Percentiles rank a stretch among this genome's conserved stretches.
Conservation (phyloP, 202 grass and related monocot species). For the Saccharum hybrid region DNA sequence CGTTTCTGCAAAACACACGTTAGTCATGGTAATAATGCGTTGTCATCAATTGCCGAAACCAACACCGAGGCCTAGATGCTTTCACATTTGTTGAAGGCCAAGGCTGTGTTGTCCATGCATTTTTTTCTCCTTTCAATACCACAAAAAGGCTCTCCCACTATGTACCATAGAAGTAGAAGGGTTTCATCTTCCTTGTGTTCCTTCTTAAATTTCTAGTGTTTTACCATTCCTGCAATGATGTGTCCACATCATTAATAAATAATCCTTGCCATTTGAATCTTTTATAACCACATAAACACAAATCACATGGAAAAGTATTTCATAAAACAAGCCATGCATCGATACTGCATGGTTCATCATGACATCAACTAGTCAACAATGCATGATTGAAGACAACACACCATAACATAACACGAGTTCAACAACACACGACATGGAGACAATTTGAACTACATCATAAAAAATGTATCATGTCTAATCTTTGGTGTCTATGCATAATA, state of each 20-base stretch:
- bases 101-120: not conserved
- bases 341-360: not conserved
- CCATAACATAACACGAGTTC: not conserved
- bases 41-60: too few relatives aligned
- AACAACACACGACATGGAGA: not conserved
- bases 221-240: not conserved
- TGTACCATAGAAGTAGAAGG: not conserved
- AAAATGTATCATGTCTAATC: not conserved
- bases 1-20: too few relatives aligned
- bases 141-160: not conserved
- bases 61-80: too few relatives aligned
- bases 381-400: not conserved
- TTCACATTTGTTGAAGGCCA: not conserved
- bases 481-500: not conserved
- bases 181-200: not conserved
- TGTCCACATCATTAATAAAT: not conserved
- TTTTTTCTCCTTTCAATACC: not conserved
- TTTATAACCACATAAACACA: not conserved
- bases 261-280: not conserved
- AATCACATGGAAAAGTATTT: not conserved
- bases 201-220: not conserved
- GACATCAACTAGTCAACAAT: not conserved
- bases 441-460: not conserved
- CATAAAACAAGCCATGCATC: not conserved
- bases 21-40: too few relatives aligned